A percentile compares a stretch with the other conserved stretches of the same genome.
Conservation (phyloP, 225 moss, liverwort and hornwort species). For the Straminergon stramineum region DNA sequence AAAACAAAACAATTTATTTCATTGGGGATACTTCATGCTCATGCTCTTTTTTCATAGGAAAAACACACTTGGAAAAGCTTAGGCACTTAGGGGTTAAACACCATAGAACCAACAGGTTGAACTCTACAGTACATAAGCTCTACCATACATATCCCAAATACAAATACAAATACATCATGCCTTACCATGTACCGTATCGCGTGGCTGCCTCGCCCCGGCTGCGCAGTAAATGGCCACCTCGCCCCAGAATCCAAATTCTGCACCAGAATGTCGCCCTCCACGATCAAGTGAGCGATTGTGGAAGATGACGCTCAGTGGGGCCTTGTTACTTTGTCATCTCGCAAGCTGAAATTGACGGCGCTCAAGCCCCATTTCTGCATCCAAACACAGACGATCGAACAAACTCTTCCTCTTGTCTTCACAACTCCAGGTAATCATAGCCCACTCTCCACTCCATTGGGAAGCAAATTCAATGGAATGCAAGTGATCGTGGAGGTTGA, state of each 20-base stretch:
- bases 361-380: not conserved
- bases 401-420: not conserved
- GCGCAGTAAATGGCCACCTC: conserved; percentile 1
- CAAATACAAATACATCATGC: too few species aligned
- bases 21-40: too few species aligned
- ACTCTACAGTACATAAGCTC: not conserved
- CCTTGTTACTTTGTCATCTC: not conserved
- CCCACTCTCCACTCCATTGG: not conserved
- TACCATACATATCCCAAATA: not conserved
- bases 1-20: too few species aligned
- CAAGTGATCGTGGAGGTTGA: not conserved
- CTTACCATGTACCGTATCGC: not conserved
- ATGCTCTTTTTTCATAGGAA: too few species aligned
- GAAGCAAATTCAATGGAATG: not conserved
- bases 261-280: not conserved
- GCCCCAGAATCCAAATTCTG: not conserved
- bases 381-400: too few species aligned
- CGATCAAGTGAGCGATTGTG: not conserved
- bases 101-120: not conserved
- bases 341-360: not conserved
- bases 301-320: not conserved
- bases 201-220: not conserved
- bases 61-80: too few species aligned
- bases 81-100: too few species aligned
- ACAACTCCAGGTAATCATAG: not conserved